Evolutionary conservation across 2,329 filamentous ascomycete species (phyloP), one percentile per base, ranked within the genome.

Genomic region (Colletotrichum destructivum): DNA sequence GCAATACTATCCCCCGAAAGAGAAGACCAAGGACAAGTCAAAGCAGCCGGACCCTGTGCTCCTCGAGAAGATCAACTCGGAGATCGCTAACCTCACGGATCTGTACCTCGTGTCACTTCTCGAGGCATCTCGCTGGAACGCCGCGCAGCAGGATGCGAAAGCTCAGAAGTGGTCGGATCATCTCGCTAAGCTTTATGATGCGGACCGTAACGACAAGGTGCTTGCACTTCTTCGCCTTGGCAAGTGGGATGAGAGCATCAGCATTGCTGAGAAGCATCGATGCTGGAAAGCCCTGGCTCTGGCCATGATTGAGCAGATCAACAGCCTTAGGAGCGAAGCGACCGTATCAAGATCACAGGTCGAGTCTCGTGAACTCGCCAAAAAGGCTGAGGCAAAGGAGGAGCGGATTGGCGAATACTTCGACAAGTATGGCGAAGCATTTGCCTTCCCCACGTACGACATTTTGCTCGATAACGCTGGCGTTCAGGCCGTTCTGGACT

Each of bases 361-460:
- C 31, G 73, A 74, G 40, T 69, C 69, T 40, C 55, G 62, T 8
- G 82, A 83, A 68, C 80, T 86, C n/a, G 81, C 84, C 66, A 77
- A 78, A 13, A 84, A 85, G 73, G 82, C 83, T 12, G 81, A 84
- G 47, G 78, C 83, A n/a, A 87, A 88, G 76, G 82, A 84, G 69
- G 79, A 84, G 46, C 86, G 86, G 64, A 82, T 88, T 63, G 82
- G 82, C 21, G 77, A 81, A 8, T 86, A 89, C 76, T 93, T 95
- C 77, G 84, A 87, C n/a, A 85, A 83, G 35, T 93, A 93, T 75
- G 90, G 90, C 18, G 85, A 91, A 73, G 83, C 85, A 1, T 95
- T 93, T 80, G 91, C 92, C 4, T 91, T 91, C 75, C 93, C 94
- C 0, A 93, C 94, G 73, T 98, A 97, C 80, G 89, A 93, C 69